These are phyloP conservation scores for Immersiella caudata DNA, from an alignment of 495 filamentous ascomycete genomes.

Conservation along the genomic window DNA sequence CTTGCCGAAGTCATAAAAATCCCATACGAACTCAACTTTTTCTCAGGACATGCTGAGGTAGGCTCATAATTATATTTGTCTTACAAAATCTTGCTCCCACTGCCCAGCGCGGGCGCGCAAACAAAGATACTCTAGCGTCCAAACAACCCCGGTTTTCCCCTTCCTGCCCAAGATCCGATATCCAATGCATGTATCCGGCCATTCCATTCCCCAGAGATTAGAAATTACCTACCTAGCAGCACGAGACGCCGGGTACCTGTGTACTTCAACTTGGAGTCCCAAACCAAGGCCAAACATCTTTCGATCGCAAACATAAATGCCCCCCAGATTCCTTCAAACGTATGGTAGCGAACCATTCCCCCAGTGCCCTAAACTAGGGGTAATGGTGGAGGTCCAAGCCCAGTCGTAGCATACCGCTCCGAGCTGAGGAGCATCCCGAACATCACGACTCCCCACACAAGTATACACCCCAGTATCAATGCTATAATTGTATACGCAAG, in stretches of 20 bases:
- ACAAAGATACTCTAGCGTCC: neutral
- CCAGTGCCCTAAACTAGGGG: neutral
- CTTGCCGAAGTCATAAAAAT: too few relatives aligned
- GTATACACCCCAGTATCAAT: too few relatives aligned
- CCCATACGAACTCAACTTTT: too few relatives aligned
- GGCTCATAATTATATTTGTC: too few relatives aligned
- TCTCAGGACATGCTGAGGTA: too few relatives aligned
- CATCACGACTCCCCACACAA: neutral
- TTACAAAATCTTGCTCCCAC: too few relatives aligned
- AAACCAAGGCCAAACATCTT: too few relatives aligned
- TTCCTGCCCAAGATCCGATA: neutral
- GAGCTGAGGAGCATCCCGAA: neutral
- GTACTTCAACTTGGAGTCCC: too few relatives aligned
- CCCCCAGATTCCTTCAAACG: neutral
- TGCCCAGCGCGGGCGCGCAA: too few relatives aligned
- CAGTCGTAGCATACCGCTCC: neutral
- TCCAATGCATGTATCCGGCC: conserved; percentile 1
- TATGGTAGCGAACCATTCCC: neutral
- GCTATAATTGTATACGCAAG: too few relatives aligned
- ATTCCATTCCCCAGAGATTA: neutral
- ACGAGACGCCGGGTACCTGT: neutral
- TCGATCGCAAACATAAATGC: neutral
- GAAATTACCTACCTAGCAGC: neutral
- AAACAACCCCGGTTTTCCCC: neutral
- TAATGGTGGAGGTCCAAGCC: neutral